Evolutionary conservation across 768 basidiomycete species (phyloP).

Genomic region (Scleroderma citrinum): DNA sequence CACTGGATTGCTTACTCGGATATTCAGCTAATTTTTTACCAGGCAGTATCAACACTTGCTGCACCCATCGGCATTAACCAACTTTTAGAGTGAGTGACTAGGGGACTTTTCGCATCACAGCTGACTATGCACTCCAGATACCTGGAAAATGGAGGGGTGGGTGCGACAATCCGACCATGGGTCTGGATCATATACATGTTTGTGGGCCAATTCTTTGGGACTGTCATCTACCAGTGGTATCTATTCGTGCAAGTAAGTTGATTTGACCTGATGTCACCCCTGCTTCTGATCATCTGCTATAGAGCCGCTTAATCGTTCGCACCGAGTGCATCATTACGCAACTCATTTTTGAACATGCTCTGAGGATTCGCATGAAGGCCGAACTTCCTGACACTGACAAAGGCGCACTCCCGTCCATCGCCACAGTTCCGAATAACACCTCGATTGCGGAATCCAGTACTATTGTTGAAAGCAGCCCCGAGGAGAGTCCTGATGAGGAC

Average conservation of each 20-base stretch:
- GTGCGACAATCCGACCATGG: slow-evolving; percentile 53
- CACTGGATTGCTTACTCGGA: background rate
- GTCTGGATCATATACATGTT: slow-evolving; percentile 58
- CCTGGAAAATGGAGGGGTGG: slow-evolving; percentile 48
- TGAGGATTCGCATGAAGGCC: slow-evolving; percentile 45
- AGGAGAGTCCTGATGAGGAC: slow-evolving; percentile 3
- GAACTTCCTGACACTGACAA: slow-evolving; percentile 12
- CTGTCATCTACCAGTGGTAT: slow-evolving; percentile 50
- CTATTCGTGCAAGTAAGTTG: slow-evolving; percentile 30
- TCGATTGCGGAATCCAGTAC: slow-evolving; percentile 9
- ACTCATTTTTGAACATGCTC: slow-evolving; percentile 49
- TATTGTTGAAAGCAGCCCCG: slow-evolving; percentile 6
- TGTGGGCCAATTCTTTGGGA: slow-evolving; percentile 38
- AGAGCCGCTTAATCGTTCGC: slow-evolving; percentile 42
- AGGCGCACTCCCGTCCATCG: background rate
- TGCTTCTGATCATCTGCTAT: background rate
- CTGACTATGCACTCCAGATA: slow-evolving; percentile 35
- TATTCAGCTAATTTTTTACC: background rate
- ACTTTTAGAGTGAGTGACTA: slow-evolving; percentile 21
- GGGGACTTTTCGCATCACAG: background rate
- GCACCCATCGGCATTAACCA: slow-evolving; percentile 28
- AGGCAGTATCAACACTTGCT: slow-evolving; percentile 21
- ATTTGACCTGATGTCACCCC: slow-evolving; percentile 3
- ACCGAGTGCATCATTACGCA: slow-evolving; percentile 48
- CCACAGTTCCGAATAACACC: slow-evolving; percentile 6